phyloP scores from a whole-genome alignment of 441 rosid species.

The Omphalea diandra region DNA sequence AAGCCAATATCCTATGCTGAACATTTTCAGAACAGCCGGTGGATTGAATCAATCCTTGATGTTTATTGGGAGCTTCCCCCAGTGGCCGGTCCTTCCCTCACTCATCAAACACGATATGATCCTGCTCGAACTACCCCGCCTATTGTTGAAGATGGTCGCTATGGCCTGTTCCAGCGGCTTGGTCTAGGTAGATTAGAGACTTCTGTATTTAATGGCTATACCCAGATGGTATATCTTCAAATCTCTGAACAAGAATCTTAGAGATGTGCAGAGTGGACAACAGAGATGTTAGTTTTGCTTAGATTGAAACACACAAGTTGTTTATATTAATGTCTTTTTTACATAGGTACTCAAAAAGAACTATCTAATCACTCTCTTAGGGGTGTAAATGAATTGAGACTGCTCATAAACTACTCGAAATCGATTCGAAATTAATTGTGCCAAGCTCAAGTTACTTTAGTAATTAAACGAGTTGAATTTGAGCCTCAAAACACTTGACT shows the following conservation, averaged over 20 bases:
- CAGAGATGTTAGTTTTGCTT: slow-evolving; percentile 12
- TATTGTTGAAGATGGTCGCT: slow-evolving; percentile 84
- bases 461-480: no score
- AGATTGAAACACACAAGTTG: slow-evolving; percentile 25
- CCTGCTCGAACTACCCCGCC: slow-evolving; percentile 79
- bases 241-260: slow-evolving; percentile 59
- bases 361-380: no score
- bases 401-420: no score
- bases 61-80: slow-evolving; percentile 97
- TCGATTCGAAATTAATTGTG: no score
- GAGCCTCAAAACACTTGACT: no score
- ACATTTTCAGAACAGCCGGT: slow-evolving; percentile 81
- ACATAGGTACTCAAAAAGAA: slow-evolving; percentile 20
- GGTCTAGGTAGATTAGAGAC: slow-evolving; percentile 70
- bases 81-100: slow-evolving; percentile 86
- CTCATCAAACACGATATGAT: slow-evolving; percentile 87
- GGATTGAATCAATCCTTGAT: slow-evolving; percentile 70
- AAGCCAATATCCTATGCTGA: slow-evolving; percentile 55
- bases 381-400: no score
- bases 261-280: slow-evolving; percentile 19
- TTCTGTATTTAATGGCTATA: slow-evolving; percentile 90
- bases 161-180: slow-evolving; percentile 66
- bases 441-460: no score
- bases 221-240: slow-evolving; percentile 92
- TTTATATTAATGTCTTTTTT: slow-evolving; percentile 30